Evolutionary conservation across 2,329 filamentous ascomycete species (phyloP).

Genomic region (Harringtonia lauricola): DNA sequence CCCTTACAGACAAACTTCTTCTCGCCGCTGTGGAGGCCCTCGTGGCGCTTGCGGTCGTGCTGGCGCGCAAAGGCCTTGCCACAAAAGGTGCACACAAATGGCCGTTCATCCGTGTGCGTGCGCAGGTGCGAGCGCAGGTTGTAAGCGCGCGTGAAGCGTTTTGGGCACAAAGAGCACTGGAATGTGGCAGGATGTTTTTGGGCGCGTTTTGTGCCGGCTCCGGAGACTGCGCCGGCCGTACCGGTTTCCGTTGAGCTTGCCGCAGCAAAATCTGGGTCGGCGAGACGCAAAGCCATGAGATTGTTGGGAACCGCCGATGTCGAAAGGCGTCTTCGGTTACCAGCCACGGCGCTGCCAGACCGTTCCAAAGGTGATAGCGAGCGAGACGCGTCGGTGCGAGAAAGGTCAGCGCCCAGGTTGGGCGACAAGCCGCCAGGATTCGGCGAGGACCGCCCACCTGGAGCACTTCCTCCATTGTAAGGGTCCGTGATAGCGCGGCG

Average conservation of each 20-base stretch:
- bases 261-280: conserved; percentile 74
- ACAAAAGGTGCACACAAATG: conserved; percentile 94
- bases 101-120: conserved; percentile 93
- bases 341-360: conserved; percentile 33
- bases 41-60: conserved; percentile 93
- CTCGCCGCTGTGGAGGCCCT: conserved; percentile 90
- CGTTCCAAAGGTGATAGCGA: conserved; percentile 51
- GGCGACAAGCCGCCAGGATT: conserved; percentile 31
- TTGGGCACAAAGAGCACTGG: conserved; percentile 86
- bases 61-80: conserved; percentile 96
- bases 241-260: conserved; percentile 45
- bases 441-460: conserved; percentile 26
- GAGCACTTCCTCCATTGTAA: conserved; percentile 36
- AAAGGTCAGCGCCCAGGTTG: conserved; percentile 33
- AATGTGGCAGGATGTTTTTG: conserved; percentile 98
- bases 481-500: conserved; percentile 50
- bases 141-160: conserved; percentile 92
- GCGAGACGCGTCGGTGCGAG: conserved; percentile 36
- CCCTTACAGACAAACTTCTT: conserved; percentile 98
- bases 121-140: conserved; percentile 91
- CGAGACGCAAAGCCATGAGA: conserved; percentile 75
- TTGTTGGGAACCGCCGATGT: conserved; percentile 53
- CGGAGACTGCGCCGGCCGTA: conserved; percentile 46
- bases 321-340: conserved; percentile 46
- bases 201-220: conserved; percentile 58